These are phyloP conservation scores for Sarocladiaceae sp. DNA, from an alignment of 2,329 filamentous ascomycete species.

Conservation along the genomic window DNA sequence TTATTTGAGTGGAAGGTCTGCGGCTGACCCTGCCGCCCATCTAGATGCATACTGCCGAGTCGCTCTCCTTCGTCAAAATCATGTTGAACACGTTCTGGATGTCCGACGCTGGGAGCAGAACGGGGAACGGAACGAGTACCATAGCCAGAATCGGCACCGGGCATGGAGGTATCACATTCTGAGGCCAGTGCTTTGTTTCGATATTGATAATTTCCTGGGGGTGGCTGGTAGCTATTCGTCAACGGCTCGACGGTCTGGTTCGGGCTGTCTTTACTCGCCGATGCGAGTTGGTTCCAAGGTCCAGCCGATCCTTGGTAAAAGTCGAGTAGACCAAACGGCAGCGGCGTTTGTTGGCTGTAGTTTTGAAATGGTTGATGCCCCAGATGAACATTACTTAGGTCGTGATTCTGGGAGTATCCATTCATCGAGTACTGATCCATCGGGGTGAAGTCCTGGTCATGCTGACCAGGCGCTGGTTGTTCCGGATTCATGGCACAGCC, in stretches of 20 bases:
- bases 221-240: not conserved
- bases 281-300: not conserved
- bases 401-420: not conserved
- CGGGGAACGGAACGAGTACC: no score
- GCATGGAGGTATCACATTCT: not conserved
- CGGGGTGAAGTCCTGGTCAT: not conserved
- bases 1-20: no score
- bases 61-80: not conserved
- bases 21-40: not conserved
- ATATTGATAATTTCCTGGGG: not conserved
- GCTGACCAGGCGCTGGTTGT: not conserved
- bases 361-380: not conserved
- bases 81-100: not conserved
- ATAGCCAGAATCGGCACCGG: not conserved
- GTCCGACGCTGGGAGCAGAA: not conserved
- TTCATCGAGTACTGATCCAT: no score
- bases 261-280: not conserved
- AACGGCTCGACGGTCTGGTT: not conserved
- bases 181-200: not conserved
- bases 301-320: not conserved
- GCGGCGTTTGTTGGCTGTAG: not conserved
- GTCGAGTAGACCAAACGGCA: not conserved
- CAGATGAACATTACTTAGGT: not conserved
- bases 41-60: not conserved
- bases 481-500: not conserved